A percentile compares a stretch with the other conserved stretches of the same genome.
These are phyloP conservation scores for Sabuloglossum arenarium DNA, from an alignment of 495 filamentous ascomycete genomes.

Conservation along the genomic window DNA sequence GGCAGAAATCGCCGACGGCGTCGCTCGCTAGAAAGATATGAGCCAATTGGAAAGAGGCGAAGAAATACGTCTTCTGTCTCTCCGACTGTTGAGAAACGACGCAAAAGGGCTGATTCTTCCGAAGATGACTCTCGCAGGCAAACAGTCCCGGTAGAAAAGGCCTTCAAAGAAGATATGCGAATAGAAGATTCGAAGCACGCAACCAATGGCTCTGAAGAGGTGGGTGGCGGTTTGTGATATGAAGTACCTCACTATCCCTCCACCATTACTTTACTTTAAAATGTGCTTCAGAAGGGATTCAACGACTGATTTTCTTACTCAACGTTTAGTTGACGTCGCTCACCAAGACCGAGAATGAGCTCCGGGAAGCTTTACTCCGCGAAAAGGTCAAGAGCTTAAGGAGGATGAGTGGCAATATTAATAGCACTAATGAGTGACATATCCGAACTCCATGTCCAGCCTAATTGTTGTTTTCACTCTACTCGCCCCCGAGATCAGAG, in stretches of 20 bases:
- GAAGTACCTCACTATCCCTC: conserved; percentile 6
- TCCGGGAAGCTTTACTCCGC: conserved; percentile 43
- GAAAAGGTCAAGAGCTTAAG: conserved; percentile 40
- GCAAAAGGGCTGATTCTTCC: conserved; percentile 40
- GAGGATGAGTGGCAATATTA: conserved; percentile 11
- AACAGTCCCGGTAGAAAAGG: not conserved
- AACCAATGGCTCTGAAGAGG: conserved; percentile 19
- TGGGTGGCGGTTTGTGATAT: conserved; percentile 24
- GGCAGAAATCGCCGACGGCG: conserved; percentile 1
- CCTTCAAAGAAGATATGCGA: not conserved
- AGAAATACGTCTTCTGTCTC: conserved; percentile 31
- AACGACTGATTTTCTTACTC: not conserved
- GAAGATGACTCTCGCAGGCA: not conserved
- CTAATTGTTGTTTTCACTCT: too few species aligned
- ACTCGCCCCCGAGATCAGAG: too few species aligned
- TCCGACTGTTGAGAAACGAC: conserved; percentile 27
- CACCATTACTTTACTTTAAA: conserved; percentile 1
- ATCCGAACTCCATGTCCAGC: too few species aligned
- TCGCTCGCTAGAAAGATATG: conserved; percentile 30
- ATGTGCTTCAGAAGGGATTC: not conserved
- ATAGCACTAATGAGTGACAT: conserved; percentile 10
- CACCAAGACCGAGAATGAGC: conserved; percentile 27
- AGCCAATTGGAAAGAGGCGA: conserved; percentile 25
- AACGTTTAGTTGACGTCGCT: conserved; percentile 9
- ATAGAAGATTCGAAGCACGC: not conserved